A percentile compares a stretch with the other conserved stretches of the same genome.
Conservation (phyloP, 768 basidiomycete genomes). For the Lentinula detonsa region DNA sequence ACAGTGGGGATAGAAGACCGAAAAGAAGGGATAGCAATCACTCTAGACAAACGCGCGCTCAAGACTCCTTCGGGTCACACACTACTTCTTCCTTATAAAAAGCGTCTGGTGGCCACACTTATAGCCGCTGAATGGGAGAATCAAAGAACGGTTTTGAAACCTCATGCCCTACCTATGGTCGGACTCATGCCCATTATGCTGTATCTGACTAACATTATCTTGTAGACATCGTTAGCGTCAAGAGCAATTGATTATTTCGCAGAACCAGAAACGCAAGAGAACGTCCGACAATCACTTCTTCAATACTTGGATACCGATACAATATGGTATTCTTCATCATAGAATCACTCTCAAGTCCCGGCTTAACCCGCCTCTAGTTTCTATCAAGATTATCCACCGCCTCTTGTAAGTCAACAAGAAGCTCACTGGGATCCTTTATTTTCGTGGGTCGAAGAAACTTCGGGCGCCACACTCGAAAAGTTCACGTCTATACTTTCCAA, state of each 20-base stretch:
- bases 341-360: not conserved
- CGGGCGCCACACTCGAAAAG: conserved; percentile 58
- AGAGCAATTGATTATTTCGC: conserved; percentile 79
- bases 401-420: conserved; percentile 71
- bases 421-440: conserved; percentile 87
- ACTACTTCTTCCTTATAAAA: conserved; percentile 64
- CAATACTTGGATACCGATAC: conserved; percentile 94
- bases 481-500: conserved; percentile 69
- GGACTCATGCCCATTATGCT: conserved; percentile 3
- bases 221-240: conserved; percentile 85
- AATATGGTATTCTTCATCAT: conserved; percentile 52
- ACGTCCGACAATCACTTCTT: conserved; percentile 65
- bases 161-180: conserved; percentile 92
- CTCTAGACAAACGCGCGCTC: conserved; percentile 76
- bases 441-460: conserved; percentile 67
- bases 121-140: conserved; percentile 97
- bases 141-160: conserved; percentile 79
- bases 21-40: conserved; percentile 42
- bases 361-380: conserved; percentile 46
- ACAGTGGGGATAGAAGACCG: conserved; percentile 70
- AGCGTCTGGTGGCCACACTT: conserved; percentile 70
- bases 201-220: not conserved
- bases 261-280: conserved; percentile 45
- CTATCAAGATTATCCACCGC: conserved; percentile 70
- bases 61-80: conserved; percentile 85